Evolutionary conservation across 1,284 basidiomycete genomes (phyloP).

Genomic region (Gymnopus androsaceus): DNA sequence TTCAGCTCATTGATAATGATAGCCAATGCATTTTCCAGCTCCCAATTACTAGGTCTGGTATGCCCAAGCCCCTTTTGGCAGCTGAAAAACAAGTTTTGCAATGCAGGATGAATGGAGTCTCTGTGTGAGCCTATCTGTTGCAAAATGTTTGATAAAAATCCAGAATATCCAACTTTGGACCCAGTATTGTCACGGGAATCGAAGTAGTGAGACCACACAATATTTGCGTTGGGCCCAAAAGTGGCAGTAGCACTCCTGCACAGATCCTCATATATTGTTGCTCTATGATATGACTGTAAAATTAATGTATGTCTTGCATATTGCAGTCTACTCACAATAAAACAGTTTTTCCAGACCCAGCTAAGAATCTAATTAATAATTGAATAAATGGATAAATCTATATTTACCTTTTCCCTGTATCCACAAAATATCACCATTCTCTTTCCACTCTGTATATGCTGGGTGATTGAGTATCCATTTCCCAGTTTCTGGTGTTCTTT

Average conservation of each 20-base stretch:
- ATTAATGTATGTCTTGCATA: background rate
- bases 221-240: no score
- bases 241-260: background rate
- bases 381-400: background rate
- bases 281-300: background rate
- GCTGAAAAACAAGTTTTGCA: background rate
- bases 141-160: conserved; percentile 12
- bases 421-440: conserved; percentile 5
- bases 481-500: conserved; percentile 9
- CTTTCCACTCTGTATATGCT: conserved; percentile 8
- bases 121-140: background rate
- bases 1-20: background rate
- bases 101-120: background rate
- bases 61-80: background rate
- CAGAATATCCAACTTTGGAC: background rate
- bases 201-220: conserved; percentile 3
- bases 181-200: conserved; percentile 1
- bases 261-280: background rate
- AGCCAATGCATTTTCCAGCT: background rate
- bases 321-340: conserved; percentile 11
- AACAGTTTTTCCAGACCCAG: conserved; percentile 16
- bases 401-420: conserved; percentile 14
- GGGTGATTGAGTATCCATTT: conserved; percentile 10
- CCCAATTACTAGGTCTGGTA: background rate
- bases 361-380: background rate